Conservation (phyloP, 2,329 filamentous ascomycete genomes). For the Truncatella angustata region DNA sequence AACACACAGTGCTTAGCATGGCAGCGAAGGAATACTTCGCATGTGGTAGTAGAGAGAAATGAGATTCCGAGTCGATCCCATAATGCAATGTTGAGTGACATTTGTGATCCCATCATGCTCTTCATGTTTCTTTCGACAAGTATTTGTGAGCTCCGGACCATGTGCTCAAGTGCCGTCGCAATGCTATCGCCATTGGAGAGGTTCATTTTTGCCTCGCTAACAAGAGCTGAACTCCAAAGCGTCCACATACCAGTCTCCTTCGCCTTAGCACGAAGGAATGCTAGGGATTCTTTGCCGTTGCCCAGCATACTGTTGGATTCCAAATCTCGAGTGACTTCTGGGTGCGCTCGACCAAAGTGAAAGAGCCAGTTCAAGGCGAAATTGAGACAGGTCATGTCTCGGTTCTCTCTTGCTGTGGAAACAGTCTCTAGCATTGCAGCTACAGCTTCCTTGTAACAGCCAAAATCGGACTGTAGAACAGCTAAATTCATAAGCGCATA, state of each 20-base stretch:
- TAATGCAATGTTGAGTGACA: slow-evolving; percentile 69
- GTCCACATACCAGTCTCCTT: slow-evolving; percentile 85
- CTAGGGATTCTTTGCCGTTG: slow-evolving; percentile 75
- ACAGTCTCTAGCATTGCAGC: slow-evolving; percentile 94
- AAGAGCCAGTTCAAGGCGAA: slow-evolving; percentile 96
- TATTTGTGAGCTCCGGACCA: slow-evolving; percentile 80
- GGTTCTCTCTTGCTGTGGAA: slow-evolving; percentile 88
- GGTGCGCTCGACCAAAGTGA: slow-evolving; percentile 86
- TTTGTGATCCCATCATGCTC: slow-evolving; percentile 69
- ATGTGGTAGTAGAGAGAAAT: slow-evolving; percentile 55
- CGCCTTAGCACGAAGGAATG: slow-evolving; percentile 81
- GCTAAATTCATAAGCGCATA: slow-evolving; percentile 92
- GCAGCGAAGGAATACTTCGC: slow-evolving; percentile 74
- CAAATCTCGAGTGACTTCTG: slow-evolving; percentile 67
- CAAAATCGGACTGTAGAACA: slow-evolving; percentile 92
- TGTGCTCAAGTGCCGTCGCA: slow-evolving; percentile 66
- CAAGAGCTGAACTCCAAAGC: slow-evolving; percentile 76
- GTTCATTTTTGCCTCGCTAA: slow-evolving; percentile 81
- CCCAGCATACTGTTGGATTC: slow-evolving; percentile 73
- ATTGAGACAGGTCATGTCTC: slow-evolving; percentile 89
- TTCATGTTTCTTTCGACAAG: slow-evolving; percentile 75
- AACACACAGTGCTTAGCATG: slow-evolving; percentile 59
- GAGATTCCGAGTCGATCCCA: slow-evolving; percentile 72
- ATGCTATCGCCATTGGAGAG: slow-evolving; percentile 69
- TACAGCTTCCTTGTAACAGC: slow-evolving; percentile 85